A percentile compares a stretch with the other conserved stretches of the same genome.
Evolutionary conservation across 768 basidiomycete genomes (phyloP).

Genomic region (Dentipellis sp.): DNA sequence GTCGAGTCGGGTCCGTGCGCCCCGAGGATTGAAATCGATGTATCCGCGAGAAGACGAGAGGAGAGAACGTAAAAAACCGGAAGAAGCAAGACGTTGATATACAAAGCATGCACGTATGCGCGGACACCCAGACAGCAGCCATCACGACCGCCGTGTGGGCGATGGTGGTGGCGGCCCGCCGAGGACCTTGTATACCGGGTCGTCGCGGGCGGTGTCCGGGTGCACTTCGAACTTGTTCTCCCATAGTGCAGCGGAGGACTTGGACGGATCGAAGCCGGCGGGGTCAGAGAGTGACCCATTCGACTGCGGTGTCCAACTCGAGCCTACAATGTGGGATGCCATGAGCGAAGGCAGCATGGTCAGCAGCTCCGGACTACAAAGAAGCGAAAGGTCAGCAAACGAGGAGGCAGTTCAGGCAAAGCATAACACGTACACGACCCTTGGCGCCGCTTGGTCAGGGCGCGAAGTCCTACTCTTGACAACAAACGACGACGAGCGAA

Average conservation of each 20-base stretch:
- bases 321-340: conserved; percentile 57
- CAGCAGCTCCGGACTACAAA: conserved; percentile 53
- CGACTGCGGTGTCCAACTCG: conserved; percentile 46
- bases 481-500: conserved; percentile 80
- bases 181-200: conserved; percentile 31
- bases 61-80: no score
- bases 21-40: no score
- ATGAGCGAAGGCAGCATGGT: conserved; percentile 72
- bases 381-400: conserved; percentile 20
- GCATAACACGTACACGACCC: conserved; percentile 34
- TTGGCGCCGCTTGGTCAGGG: conserved; percentile 36
- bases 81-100: no score
- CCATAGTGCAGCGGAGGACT: conserved; percentile 75
- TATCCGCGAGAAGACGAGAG: no score
- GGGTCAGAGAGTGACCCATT: conserved; percentile 62
- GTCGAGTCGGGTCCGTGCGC: no score
- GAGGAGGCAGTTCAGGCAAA: conserved; percentile 5
- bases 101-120: no score
- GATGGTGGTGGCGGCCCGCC: neutral
- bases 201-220: conserved; percentile 70
- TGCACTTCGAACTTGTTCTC: conserved; percentile 83
- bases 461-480: conserved; percentile 64
- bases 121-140: neutral
- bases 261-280: conserved; percentile 66
- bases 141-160: neutral